Evolutionary conservation across 352 stramenopile genomes (phyloP), one percentile per base, ranked within the genome.

Genomic region (Elongisporangium prolatum): DNA sequence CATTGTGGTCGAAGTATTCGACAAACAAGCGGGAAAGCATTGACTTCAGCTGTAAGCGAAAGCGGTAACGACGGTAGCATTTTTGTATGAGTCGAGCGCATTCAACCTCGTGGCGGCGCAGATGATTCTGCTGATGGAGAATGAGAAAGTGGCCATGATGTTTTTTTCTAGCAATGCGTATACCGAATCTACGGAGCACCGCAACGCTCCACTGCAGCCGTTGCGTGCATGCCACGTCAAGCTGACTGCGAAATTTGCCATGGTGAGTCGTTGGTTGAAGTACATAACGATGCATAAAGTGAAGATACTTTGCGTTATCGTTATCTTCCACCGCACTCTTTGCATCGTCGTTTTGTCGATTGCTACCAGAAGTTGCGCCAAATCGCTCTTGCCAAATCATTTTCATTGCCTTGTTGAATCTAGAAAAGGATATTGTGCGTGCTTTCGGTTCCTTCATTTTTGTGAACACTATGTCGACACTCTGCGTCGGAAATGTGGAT

Each of bases 391-490:
- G 78, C 55, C 78, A 69, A 20, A 91, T 57, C 69, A 87, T 73
- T 3, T 72, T 22, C 57, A 90, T 85, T 0, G 77, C 69, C 28
- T 75, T 83, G 65, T 76, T 89, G 55, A 90, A 91, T 44, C 75
- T 71, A 0, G 56, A 49, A 20, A 89, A 90, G 8, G 75, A 71
- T 11, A 91, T 86, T 0, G 72, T 74, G 20, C 81, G 68, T 8
- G 80, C 67, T 53, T 88, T 88, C 0, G 80, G 82, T 9, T 91
- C 80, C 40, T 90, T 89, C 75, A 90, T 86, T 52, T 89, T 89
- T 3, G 74, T 65, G 38, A 91, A 91, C 17, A 88, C 77, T 14
- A 89, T 50, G 47, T 91, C 82, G 0, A 74, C 65, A 3, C 68
- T 79, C 44, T 90, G 79, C 21, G 68, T 65, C 14, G 80, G 71